phyloP scores from a whole-genome alignment of 805 yeast species.

The Grigorovia transvaalensis region DNA sequence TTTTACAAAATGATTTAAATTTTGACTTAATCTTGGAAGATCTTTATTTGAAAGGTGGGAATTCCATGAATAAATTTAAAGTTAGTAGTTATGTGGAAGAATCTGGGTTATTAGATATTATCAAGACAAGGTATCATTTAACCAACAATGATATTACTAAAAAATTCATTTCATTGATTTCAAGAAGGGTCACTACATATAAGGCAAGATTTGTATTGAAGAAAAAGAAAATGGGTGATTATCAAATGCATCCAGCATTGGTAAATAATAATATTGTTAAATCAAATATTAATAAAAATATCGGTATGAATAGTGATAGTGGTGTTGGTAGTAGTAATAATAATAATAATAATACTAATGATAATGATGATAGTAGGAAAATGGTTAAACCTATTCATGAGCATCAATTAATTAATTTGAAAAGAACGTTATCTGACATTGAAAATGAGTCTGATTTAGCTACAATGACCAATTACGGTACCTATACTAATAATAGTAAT shows the following conservation, averaged over 20 bases:
- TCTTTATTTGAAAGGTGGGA: slow-evolving; percentile 23
- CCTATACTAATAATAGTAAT: background rate
- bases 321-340: background rate
- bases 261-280: background rate
- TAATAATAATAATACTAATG: background rate
- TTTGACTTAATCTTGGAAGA: slow-evolving; percentile 26
- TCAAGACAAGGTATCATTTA: slow-evolving; percentile 24
- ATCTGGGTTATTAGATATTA: slow-evolving; percentile 24
- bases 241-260: slow-evolving; percentile 8
- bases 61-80: slow-evolving; percentile 25
- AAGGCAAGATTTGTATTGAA: slow-evolving; percentile 28
- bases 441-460: background rate
- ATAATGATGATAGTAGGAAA: background rate
- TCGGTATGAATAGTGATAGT: background rate
- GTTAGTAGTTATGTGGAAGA: slow-evolving; percentile 27
- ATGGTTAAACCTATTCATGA: background rate
- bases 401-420: background rate
- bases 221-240: slow-evolving; percentile 26
- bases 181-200: slow-evolving; percentile 28
- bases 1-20: slow-evolving; percentile 26
- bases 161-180: slow-evolving; percentile 21
- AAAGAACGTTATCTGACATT: background rate
- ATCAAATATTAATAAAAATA: slow-evolving; percentile 4
- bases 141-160: slow-evolving; percentile 24
- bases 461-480: background rate